phyloP scores from a whole-genome alignment of 768 basidiomycete genomes.

The Lactarius pseudohatsudake region DNA sequence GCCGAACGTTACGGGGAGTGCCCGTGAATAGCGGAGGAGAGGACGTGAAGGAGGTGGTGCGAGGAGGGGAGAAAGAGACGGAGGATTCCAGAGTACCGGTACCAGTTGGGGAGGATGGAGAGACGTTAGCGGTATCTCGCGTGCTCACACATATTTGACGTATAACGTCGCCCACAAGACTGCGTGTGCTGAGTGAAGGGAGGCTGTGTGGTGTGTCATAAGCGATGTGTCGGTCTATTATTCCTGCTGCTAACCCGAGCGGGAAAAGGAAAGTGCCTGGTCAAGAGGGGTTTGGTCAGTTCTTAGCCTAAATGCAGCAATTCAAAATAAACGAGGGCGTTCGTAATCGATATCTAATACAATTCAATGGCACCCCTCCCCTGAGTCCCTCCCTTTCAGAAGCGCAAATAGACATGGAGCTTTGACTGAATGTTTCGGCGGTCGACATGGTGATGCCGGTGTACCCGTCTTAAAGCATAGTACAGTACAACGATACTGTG shows the following conservation, averaged over 20 bases:
- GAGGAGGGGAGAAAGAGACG: conserved; percentile 9
- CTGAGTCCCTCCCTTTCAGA: conserved; percentile 1
- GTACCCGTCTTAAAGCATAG: not conserved
- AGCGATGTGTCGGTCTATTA: conserved; percentile 1
- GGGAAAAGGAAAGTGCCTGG: conserved; percentile 28
- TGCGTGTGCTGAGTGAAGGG: conserved; percentile 3
- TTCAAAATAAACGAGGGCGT: conserved; percentile 17
- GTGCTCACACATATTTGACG: conserved; percentile 12
- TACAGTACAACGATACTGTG: not conserved
- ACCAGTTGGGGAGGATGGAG: not conserved
- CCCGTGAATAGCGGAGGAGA: conserved; percentile 30
- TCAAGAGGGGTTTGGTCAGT: conserved; percentile 15
- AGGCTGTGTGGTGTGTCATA: conserved; percentile 15
- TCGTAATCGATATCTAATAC: not conserved
- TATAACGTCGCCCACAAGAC: not conserved
- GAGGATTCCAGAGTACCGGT: not conserved
- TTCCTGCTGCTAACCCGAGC: conserved; percentile 20
- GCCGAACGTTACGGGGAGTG: conserved; percentile 30
- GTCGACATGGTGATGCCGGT: not conserved
- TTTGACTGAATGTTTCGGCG: not conserved
- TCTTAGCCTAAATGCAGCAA: conserved; percentile 19
- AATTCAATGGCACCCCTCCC: not conserved
- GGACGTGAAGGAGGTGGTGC: conserved; percentile 9
- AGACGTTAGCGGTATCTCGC: conserved; percentile 10
- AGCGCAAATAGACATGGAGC: not conserved